Percentiles rank a stretch among this genome's conserved stretches.
Evolutionary conservation across 192 early-diverging fungal species (phyloP).

Genomic region (Entomortierella lignicola): DNA sequence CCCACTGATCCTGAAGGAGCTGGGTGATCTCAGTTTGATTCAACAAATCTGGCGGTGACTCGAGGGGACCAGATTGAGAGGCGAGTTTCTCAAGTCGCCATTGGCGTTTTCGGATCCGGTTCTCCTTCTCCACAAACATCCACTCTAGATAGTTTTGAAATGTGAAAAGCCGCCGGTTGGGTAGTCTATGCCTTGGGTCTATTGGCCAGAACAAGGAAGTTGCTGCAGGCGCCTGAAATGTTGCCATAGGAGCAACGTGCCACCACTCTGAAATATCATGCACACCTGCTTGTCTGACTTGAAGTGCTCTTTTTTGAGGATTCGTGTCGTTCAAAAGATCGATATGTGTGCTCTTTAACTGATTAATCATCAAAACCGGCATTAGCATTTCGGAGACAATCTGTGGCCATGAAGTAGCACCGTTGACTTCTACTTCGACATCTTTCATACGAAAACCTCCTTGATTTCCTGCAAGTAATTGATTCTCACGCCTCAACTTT

Average conservation of each 20-base stretch:
- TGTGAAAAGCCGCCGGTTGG: constrained; percentile 17
- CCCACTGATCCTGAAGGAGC: constrained; percentile 16
- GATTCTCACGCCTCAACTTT: not conserved
- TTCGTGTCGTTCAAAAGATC: constrained; percentile 14
- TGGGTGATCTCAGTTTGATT: not conserved
- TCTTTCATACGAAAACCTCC: constrained; percentile 11
- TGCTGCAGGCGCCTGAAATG: constrained; percentile 17
- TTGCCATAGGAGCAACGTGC: constrained; percentile 6
- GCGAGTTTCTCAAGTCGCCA: not conserved
- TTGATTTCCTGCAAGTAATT: not conserved
- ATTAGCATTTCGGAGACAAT: constrained; percentile 40
- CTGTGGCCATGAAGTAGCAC: constrained; percentile 16
- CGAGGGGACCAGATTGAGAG: no score
- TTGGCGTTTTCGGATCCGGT: constrained; percentile 6
- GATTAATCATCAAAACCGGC: constrained; percentile 19
- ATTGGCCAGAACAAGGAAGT: constrained; percentile 31
- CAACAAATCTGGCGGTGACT: not conserved
- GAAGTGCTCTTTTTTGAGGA: not conserved
- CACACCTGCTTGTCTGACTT: not conserved
- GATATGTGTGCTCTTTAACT: not conserved
- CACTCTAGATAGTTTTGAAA: constrained; percentile 38
- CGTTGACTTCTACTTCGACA: not conserved
- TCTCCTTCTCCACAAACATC: constrained; percentile 37
- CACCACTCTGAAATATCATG: constrained; percentile 9
- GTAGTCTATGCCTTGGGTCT: constrained; percentile 11